Evolutionary conservation across 2,329 filamentous ascomycete genomes (phyloP), one percentile per base, ranked within the genome.

Genomic region (Alternaria brassicae): DNA sequence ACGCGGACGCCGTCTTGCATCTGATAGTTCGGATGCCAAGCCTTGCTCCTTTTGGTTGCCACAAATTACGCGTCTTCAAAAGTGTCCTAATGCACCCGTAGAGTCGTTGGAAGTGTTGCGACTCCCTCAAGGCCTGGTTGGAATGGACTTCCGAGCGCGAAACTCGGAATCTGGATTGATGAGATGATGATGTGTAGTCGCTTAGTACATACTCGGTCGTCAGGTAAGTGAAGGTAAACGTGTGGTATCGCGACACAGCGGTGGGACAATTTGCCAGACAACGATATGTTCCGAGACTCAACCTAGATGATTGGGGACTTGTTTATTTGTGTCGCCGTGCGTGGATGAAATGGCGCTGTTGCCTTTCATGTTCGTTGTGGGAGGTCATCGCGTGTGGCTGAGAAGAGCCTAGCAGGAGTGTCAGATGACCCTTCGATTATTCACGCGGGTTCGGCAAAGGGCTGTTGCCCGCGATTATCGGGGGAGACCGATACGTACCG

Each of bases 381-480:
- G 61, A 62, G 63, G 65, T 63, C 65, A 62, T 63, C 52, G 41
- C 48, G 61, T 59, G 60, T 65, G 64, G 62, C 63, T 61, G 52
- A 54, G 41, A 48, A 54, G 62, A 65, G 56, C 61, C 37, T 67
- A 63, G 61, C 68, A 60, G 39, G 41, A 37, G 66, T 47, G 65
- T 68, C 69, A 71, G 60, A 64, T 71, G 68, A 71, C 68, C 47
- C 61, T 52, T 60, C 36, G 57, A 60, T 56, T 56, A 53, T 58
- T 57, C 55, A 48, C 30, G 44, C 21, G 48, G 34, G 15, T 27
- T 50, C 48, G 48, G 48, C 48, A 50, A 39, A 37, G 48, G 34
- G 34, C 23, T 32, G 44, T 23, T 50, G 32, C 32, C 48, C 48
- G 30, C 32, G 23, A 37, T 50, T 28, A 21, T 50, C 48, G 48